phyloP scores from a whole-genome alignment of 495 filamentous ascomycete species.

The Friedmanniomyces endolithicus region DNA sequence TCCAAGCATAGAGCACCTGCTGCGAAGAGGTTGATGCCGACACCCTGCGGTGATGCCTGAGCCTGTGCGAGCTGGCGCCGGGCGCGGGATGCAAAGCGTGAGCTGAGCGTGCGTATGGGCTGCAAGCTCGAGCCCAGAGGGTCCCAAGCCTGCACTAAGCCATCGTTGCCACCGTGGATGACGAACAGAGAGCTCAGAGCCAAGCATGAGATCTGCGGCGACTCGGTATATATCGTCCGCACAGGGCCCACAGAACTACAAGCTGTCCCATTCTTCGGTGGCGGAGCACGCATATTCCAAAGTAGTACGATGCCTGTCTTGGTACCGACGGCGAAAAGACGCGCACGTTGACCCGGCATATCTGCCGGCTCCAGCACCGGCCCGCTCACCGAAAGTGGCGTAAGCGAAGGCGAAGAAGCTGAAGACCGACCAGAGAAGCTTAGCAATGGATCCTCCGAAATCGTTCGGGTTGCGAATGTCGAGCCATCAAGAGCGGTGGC shows the following conservation, averaged over 20 bases:
- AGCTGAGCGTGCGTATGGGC: constrained; percentile 80
- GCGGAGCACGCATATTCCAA: constrained; percentile 69
- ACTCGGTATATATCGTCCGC: constrained; percentile 79
- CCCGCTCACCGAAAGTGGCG: constrained; percentile 41
- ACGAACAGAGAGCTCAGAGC: constrained; percentile 77
- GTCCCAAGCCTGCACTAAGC: constrained; percentile 94
- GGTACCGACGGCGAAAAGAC: constrained; percentile 72
- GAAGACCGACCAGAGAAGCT: constrained; percentile 43
- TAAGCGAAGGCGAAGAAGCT: constrained; percentile 45
- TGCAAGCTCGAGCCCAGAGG: constrained; percentile 67
- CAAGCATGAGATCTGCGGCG: constrained; percentile 75
- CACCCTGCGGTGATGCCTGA: constrained; percentile 50
- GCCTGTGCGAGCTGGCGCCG: constrained; percentile 61
- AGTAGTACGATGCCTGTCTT: constrained; percentile 62
- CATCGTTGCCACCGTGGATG: constrained; percentile 88
- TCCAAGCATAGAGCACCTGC: constrained; percentile 77
- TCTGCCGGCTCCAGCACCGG: constrained; percentile 34
- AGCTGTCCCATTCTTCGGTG: constrained; percentile 37
- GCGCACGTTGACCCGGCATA: constrained; percentile 72
- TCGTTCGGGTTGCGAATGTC: constrained; percentile 51
- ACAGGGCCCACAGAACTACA: constrained; percentile 51
- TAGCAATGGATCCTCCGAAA: constrained; percentile 63
- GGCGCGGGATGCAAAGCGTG: constrained; percentile 70
- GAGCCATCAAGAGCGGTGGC: constrained; percentile 66
- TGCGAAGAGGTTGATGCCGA: constrained; percentile 68